Evolutionary conservation across 176 grass and related monocot species (phyloP).

Genomic region (Aegilops bicornis): DNA sequence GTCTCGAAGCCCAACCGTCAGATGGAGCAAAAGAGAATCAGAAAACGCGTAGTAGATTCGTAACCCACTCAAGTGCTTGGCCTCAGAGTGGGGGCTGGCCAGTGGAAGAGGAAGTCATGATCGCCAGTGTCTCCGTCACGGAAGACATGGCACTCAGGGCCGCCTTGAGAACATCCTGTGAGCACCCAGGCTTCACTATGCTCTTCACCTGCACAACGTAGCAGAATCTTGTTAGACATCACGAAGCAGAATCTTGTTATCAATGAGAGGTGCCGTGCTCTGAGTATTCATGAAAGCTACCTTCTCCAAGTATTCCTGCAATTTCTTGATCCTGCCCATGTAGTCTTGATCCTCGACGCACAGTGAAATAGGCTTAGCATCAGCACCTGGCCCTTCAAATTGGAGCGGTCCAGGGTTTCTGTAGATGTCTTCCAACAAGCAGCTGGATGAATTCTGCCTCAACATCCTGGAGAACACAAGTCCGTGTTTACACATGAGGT

Average conservation of each 20-base stretch:
- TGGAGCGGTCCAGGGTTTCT: constrained; percentile 96
- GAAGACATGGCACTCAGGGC: constrained; percentile 82
- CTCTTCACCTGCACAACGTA: constrained; percentile 63
- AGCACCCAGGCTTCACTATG: constrained; percentile 98
- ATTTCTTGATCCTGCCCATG: constrained; percentile 96
- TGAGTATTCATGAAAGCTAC: constrained; percentile 35
- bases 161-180: constrained; percentile 91
- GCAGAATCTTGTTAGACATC: neutral
- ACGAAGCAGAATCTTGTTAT: neutral
- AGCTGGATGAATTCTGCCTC: constrained; percentile 70
- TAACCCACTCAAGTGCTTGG: neutral
- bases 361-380: constrained; percentile 73
- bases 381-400: constrained; percentile 81
- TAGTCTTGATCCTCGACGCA: constrained; percentile 98
- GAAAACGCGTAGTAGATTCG: neutral
- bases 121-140: constrained; percentile 74
- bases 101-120: constrained; percentile 68
- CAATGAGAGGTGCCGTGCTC: neutral
- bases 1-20: constrained; percentile 11
- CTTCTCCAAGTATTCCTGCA: constrained; percentile 95
- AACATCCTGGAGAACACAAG: constrained; percentile 54
- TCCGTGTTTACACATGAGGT: neutral
- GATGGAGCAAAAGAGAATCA: neutral
- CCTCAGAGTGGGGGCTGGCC: constrained; percentile 45
- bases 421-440: constrained; percentile 95